These are phyloP conservation scores for Salix caprea DNA, from an alignment of 345 rosid genomes.

Conservation along the genomic window DNA sequence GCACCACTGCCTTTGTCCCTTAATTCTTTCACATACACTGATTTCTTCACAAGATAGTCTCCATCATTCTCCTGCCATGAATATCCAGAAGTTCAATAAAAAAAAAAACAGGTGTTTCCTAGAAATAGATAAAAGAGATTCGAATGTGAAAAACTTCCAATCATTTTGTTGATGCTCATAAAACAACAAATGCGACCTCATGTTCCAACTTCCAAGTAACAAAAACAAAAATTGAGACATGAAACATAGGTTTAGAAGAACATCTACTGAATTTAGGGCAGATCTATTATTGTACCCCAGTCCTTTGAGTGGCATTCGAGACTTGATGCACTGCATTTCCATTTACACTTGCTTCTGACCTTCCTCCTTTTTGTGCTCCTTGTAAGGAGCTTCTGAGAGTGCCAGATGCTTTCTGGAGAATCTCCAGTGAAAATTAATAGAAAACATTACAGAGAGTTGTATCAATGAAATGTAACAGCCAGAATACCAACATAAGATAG, in stretches of 20 bases:
- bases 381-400: conserved; percentile 45
- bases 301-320: conserved; percentile 26
- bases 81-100: neutral
- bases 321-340: conserved; percentile 29
- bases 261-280: neutral
- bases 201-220: too few species aligned
- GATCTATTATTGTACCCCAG: conserved; percentile 11
- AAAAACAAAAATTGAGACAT: neutral
- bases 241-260: neutral
- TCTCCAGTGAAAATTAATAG: conserved; percentile 36
- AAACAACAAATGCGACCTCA: neutral
- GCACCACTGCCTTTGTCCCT: too few species aligned
- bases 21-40: conserved; percentile 19
- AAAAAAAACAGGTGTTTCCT: neutral
- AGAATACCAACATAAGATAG: neutral
- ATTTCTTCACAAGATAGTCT: conserved; percentile 30
- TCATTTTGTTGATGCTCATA: neutral
- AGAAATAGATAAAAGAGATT: neutral
- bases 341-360: conserved; percentile 34
- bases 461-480: neutral
- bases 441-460: neutral
- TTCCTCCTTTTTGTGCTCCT: conserved; percentile 39
- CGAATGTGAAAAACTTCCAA: neutral
- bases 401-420: conserved; percentile 59
- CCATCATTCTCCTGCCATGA: conserved; percentile 35